Conservation (phyloP, 2,329 filamentous ascomycete species). For the Whalleya microplaca region DNA sequence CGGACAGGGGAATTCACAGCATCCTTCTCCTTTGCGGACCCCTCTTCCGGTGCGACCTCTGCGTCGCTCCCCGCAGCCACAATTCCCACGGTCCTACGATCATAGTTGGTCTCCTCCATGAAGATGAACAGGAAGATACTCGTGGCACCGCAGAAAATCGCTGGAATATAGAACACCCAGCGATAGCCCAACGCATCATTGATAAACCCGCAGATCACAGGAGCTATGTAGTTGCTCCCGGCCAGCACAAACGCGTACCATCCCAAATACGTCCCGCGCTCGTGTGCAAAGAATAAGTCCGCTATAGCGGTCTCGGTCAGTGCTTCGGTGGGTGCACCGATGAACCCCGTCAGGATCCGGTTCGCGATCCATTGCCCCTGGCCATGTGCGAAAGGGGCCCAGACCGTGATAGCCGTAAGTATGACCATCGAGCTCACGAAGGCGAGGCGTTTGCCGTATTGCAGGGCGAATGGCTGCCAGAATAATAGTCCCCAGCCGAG, state of each 20-base stretch:
- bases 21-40: conserved; percentile 15
- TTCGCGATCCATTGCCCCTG: conserved; percentile 49
- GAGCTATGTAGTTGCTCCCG: conserved; percentile 49
- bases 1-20: background rate
- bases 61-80: conserved; percentile 12
- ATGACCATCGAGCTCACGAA: conserved; percentile 44
- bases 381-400: conserved; percentile 44
- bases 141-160: conserved; percentile 42
- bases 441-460: conserved; percentile 47
- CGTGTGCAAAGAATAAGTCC: conserved; percentile 47
- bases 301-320: conserved; percentile 50
- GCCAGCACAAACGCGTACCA: conserved; percentile 46
- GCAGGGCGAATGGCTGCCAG: conserved; percentile 52
- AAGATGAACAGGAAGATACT: conserved; percentile 54
- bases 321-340: conserved; percentile 50
- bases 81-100: conserved; percentile 38
- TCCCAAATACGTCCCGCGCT: conserved; percentile 48
- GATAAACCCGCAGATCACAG: conserved; percentile 50
- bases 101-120: conserved; percentile 63
- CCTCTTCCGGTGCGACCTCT: conserved; percentile 3
- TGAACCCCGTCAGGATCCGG: conserved; percentile 48
- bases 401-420: conserved; percentile 40
- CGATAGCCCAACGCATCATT: conserved; percentile 45
- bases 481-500: conserved; percentile 49
- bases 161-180: conserved; percentile 50